phyloP scores from a whole-genome alignment of 2,329 filamentous ascomycete species.

The Zymoseptoria pseudotritici region DNA sequence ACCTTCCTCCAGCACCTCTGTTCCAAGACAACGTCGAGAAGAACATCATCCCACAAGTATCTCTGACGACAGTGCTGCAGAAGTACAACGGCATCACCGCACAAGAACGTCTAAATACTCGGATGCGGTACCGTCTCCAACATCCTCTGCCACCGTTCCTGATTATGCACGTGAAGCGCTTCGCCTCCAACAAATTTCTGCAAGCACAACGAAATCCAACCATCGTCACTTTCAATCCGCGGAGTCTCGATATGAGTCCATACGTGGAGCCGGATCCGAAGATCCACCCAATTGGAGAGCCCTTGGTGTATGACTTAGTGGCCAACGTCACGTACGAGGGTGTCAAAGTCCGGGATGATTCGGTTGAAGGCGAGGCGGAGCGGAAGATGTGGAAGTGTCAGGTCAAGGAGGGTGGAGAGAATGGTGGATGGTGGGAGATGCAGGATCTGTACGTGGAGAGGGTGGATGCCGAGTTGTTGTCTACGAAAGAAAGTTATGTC shows the following conservation, averaged over 20 bases:
- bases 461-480: conserved; percentile 80
- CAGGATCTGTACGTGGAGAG: conserved; percentile 92
- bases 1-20: conserved; percentile 82
- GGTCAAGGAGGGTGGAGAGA: conserved; percentile 56
- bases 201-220: conserved; percentile 85
- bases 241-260: conserved; percentile 76
- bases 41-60: conserved; percentile 93
- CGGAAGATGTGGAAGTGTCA: conserved; percentile 95
- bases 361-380: conserved; percentile 81
- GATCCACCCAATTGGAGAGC: conserved; percentile 64
- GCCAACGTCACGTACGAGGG: conserved; percentile 90
- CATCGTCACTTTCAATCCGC: conserved; percentile 90
- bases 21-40: conserved; percentile 92
- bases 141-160: conserved; percentile 89
- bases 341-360: conserved; percentile 67
- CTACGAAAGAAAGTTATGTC: conserved; percentile 87
- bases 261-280: conserved; percentile 83
- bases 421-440: conserved; percentile 83
- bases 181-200: conserved; percentile 94
- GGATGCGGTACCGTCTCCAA: conserved; percentile 80
- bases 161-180: conserved; percentile 92
- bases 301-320: conserved; percentile 90
- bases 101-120: conserved; percentile 81
- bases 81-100: conserved; percentile 89
- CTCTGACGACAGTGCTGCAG: conserved; percentile 70